Conservation (phyloP, 345 rosid species). For the Populus pruinosa region DNA sequence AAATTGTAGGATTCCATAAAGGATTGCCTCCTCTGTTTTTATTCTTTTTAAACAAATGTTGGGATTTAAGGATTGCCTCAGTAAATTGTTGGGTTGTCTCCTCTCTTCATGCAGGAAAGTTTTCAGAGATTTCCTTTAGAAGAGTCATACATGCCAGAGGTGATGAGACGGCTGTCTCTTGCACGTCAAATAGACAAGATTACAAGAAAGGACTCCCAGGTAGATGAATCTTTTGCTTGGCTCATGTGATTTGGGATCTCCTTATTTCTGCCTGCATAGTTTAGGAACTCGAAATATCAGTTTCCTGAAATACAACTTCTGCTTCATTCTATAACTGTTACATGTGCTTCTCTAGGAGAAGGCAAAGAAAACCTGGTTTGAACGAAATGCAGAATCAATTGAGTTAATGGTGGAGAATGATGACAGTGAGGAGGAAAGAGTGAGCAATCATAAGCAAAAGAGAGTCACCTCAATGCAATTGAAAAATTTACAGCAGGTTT, state of each 20-base stretch:
- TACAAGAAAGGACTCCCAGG: slow-evolving; percentile 78
- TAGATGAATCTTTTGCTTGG: slow-evolving; percentile 17
- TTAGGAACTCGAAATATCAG: background rate
- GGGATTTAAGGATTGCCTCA: background rate
- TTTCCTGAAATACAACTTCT: background rate
- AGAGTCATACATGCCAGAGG: slow-evolving; percentile 81
- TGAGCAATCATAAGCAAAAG: slow-evolving; percentile 50
- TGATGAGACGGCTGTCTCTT: slow-evolving; percentile 74
- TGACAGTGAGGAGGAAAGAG: slow-evolving; percentile 91
- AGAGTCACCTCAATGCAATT: slow-evolving; percentile 13
- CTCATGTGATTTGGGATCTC: background rate
- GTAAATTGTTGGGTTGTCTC: background rate
- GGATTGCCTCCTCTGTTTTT: background rate
- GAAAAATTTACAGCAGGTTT: slow-evolving; percentile 56
- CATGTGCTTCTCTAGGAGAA: slow-evolving; percentile 47
- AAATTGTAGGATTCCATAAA: background rate
- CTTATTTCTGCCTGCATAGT: background rate
- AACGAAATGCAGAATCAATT: slow-evolving; percentile 71
- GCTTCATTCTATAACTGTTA: slow-evolving; percentile 3
- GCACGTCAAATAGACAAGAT: slow-evolving; percentile 90
- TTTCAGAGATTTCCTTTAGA: slow-evolving; percentile 80
- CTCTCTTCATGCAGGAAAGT: slow-evolving; percentile 56
- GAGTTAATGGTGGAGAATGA: slow-evolving; percentile 63
- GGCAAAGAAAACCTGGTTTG: slow-evolving; percentile 78
- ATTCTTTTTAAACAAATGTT: background rate